Conservation (phyloP, 1,284 basidiomycete genomes). For the Anthracocystis walkeri region DNA sequence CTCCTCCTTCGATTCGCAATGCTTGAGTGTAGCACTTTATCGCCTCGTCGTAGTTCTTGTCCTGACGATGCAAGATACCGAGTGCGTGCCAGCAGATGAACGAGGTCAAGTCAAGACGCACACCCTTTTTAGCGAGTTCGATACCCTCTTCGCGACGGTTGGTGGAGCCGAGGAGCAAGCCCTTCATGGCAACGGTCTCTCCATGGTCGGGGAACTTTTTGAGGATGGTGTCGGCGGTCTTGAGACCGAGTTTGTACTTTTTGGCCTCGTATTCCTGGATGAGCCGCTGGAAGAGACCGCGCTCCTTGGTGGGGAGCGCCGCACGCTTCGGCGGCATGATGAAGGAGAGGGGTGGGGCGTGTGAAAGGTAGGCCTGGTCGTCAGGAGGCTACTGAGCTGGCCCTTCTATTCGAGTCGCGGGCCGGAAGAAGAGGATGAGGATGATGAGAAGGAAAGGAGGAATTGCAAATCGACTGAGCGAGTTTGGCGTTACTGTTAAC, state of each 20-base stretch:
- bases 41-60: constrained; percentile 88
- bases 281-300: constrained; percentile 86
- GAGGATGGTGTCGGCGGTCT: constrained; percentile 91
- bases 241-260: constrained; percentile 89
- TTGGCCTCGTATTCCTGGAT: constrained; percentile 84
- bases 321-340: constrained; percentile 61
- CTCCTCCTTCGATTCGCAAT: constrained; percentile 83
- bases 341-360: background rate
- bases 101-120: constrained; percentile 86
- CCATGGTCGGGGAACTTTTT: constrained; percentile 97
- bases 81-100: constrained; percentile 99
- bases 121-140: constrained; percentile 83
- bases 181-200: constrained; percentile 69
- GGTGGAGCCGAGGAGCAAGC: constrained; percentile 62
- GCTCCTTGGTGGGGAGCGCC: constrained; percentile 83
- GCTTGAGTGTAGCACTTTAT: constrained; percentile 84
- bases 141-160: constrained; percentile 74
- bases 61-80: constrained; percentile 75
- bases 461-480: background rate
- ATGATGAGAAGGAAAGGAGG: background rate
- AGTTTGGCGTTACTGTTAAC: background rate
- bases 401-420: no score
- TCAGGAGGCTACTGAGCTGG: no score
- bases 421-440: background rate
- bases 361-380: background rate